Conservation (phyloP, 164 flowering plant genomes). For the Akebia trifoliata region DNA sequence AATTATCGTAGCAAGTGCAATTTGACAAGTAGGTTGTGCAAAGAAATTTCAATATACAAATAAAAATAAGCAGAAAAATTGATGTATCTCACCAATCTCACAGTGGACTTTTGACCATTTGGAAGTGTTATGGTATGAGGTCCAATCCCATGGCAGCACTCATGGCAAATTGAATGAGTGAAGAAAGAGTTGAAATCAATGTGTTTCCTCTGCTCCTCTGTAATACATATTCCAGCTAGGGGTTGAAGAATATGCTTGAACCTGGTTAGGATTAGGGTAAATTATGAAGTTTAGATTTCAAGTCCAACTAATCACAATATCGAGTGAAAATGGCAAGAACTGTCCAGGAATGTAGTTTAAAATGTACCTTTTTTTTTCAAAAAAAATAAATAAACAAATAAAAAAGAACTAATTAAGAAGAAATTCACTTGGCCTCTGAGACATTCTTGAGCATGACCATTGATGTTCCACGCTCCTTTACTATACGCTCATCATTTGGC, state of each 20-base stretch:
- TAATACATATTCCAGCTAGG: slow-evolving; percentile 61
- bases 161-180: slow-evolving; percentile 94
- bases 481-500: slow-evolving; percentile 95
- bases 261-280: slow-evolving; percentile 40
- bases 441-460: slow-evolving; percentile 98
- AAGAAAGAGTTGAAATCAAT: slow-evolving; percentile 92
- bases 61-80: slow-evolving; percentile 1
- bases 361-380: too few relatives aligned
- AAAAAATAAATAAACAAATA: background rate
- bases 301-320: background rate
- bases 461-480: slow-evolving; percentile 89
- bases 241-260: slow-evolving; percentile 87
- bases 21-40: too few relatives aligned
- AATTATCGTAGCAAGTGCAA: too few relatives aligned
- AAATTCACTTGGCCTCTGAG: slow-evolving; percentile 84
- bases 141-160: slow-evolving; percentile 97
- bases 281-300: slow-evolving; percentile 1
- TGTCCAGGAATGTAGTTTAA: background rate
- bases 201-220: slow-evolving; percentile 53
- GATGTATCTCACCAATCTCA: slow-evolving; percentile 65
- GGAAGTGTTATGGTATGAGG: slow-evolving; percentile 90
- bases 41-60: background rate
- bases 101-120: slow-evolving; percentile 73
- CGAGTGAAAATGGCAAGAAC: background rate
- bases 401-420: slow-evolving; percentile 1